phyloP scores from a whole-genome alignment of 2,329 filamentous ascomycete species.

The Emmonsiellopsis sp. region DNA sequence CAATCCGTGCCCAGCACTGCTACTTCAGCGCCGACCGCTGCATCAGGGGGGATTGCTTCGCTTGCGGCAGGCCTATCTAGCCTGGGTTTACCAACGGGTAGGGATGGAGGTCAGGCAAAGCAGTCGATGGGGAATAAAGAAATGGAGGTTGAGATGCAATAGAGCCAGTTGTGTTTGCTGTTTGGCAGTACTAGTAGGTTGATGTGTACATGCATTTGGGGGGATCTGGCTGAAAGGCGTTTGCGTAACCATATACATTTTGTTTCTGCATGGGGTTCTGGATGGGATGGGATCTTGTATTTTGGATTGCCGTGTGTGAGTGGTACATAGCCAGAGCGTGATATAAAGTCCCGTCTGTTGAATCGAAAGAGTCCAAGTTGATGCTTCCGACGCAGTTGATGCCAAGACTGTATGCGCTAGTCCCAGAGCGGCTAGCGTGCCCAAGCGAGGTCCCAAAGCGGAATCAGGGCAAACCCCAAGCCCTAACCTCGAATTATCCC shows the following conservation, averaged over 20 bases:
- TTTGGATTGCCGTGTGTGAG: too few relatives aligned
- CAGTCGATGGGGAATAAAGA: slow-evolving; percentile 19
- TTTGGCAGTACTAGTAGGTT: background rate
- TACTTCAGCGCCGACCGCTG: background rate
- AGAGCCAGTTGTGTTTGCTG: slow-evolving; percentile 5
- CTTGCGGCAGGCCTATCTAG: slow-evolving; percentile 38
- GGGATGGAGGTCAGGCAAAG: slow-evolving; percentile 18
- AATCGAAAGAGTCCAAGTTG: background rate
- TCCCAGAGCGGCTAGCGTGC: slow-evolving; percentile 16
- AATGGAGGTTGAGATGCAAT: slow-evolving; percentile 45
- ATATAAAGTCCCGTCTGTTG: too few relatives aligned
- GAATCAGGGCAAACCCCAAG: slow-evolving; percentile 29
- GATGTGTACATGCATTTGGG: background rate
- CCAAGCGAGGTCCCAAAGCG: slow-evolving; percentile 11
- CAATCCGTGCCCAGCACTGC: background rate
- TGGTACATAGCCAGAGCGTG: too few relatives aligned
- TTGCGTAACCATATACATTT: too few relatives aligned
- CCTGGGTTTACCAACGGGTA: slow-evolving; percentile 30
- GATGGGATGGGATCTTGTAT: too few relatives aligned
- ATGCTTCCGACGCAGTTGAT: background rate
- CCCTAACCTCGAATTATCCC: slow-evolving; percentile 32
- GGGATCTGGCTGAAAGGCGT: too few relatives aligned
- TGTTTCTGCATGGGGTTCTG: too few relatives aligned
- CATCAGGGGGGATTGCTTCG: slow-evolving; percentile 27
- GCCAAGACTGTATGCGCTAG: background rate